Percentiles rank a stretch among this genome's conserved stretches.
Evolutionary conservation across 495 filamentous ascomycete genomes (phyloP).

Genomic region (Penicillium coprophilum): DNA sequence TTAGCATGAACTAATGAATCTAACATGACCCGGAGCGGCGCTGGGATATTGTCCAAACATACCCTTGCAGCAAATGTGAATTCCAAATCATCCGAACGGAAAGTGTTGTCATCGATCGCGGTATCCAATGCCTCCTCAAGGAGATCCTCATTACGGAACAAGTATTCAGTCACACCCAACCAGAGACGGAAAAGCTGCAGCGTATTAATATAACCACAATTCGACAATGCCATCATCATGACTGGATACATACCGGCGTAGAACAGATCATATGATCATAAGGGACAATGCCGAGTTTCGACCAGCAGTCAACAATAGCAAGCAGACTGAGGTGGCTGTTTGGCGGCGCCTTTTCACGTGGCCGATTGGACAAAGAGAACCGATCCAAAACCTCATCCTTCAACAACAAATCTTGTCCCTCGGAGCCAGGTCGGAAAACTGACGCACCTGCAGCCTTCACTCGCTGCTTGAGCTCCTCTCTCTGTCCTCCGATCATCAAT

Average conservation of each 20-base stretch:
- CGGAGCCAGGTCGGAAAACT: conserved; percentile 64
- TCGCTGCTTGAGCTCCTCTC: conserved; percentile 74
- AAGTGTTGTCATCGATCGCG: conserved; percentile 82
- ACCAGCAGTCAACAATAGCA: conserved; percentile 99
- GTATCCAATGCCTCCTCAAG: conserved; percentile 84
- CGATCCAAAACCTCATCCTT: conserved; percentile 81
- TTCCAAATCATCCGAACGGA: conserved; percentile 88
- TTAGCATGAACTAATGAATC: conserved; percentile 3
- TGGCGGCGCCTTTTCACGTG: conserved; percentile 60
- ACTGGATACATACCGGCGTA: conserved; percentile 64
- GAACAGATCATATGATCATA: conserved; percentile 99
- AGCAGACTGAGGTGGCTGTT: conserved; percentile 93
- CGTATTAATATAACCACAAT: conserved; percentile 15
- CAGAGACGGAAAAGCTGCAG: conserved; percentile 86
- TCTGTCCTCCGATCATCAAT: conserved; percentile 84
- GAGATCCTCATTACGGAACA: conserved; percentile 81
- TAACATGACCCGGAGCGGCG: background rate
- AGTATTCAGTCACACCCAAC: conserved; percentile 95
- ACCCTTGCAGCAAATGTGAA: conserved; percentile 93
- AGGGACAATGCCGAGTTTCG: conserved; percentile 83
- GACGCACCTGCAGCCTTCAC: conserved; percentile 74
- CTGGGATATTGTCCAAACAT: conserved; percentile 26
- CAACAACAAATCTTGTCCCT: conserved; percentile 67
- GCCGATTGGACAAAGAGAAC: conserved; percentile 72
- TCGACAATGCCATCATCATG: background rate